phyloP scores from a whole-genome alignment of 257 asterid species.

The Anisodus tanguticus region DNA sequence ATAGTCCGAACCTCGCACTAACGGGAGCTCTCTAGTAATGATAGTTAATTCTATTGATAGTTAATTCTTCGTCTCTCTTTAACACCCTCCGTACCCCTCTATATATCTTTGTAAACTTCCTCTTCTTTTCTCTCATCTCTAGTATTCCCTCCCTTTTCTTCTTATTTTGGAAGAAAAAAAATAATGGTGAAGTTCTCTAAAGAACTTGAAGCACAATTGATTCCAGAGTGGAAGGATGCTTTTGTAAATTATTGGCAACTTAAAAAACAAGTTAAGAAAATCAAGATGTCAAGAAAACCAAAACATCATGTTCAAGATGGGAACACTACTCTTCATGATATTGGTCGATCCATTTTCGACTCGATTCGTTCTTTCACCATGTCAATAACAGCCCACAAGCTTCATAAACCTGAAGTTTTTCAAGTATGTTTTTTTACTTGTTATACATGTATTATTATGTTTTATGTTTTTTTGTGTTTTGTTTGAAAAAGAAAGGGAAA shows the following conservation, averaged over 20 bases:
- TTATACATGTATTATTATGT: neutral
- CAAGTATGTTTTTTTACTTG: constrained; percentile 44
- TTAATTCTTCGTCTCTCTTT: constrained; percentile 22
- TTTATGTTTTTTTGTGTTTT: constrained; percentile 17
- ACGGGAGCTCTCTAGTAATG: too few species aligned
- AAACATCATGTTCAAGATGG: constrained; percentile 39
- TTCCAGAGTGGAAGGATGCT: constrained; percentile 91
- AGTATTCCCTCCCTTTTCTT: neutral
- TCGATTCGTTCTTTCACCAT: constrained; percentile 43
- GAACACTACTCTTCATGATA: constrained; percentile 33
- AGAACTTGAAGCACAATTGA: constrained; percentile 82
- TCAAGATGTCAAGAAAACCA: constrained; percentile 53
- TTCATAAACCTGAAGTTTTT: constrained; percentile 39
- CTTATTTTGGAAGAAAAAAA: neutral
- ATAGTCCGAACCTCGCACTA: too few species aligned
- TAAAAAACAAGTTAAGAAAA: constrained; percentile 71
- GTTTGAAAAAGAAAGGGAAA: neutral
- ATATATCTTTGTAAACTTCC: constrained; percentile 41
- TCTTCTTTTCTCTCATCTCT: constrained; percentile 32
- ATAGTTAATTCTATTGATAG: neutral
- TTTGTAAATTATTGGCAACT: constrained; percentile 81
- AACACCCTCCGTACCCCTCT: constrained; percentile 35
- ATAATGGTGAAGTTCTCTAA: constrained; percentile 86
- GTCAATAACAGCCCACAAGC: neutral
- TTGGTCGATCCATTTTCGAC: constrained; percentile 65